Conservation (phyloP, 495 filamentous ascomycete species). For the Pseudotulostoma volvatum region DNA sequence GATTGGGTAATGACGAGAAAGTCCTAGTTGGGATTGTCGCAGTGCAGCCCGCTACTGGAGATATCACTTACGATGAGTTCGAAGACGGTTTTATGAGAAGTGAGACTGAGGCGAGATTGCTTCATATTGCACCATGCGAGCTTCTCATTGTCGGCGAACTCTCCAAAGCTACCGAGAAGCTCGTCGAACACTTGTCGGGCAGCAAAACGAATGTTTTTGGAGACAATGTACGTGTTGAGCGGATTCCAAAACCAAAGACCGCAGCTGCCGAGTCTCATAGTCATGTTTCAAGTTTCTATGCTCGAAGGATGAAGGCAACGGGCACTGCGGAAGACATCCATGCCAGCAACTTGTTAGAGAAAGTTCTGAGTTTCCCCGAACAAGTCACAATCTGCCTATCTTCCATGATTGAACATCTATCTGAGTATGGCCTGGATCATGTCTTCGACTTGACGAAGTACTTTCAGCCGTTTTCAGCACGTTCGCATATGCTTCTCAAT, state of each 20-base stretch:
- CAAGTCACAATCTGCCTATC: slow-evolving; percentile 84
- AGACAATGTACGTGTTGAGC: slow-evolving; percentile 71
- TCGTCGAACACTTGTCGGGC: slow-evolving; percentile 76
- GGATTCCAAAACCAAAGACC: slow-evolving; percentile 59
- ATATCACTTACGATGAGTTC: slow-evolving; percentile 92
- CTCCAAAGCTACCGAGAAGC: slow-evolving; percentile 84
- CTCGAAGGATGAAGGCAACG: slow-evolving; percentile 59
- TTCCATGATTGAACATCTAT: slow-evolving; percentile 89
- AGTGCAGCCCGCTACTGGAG: slow-evolving; percentile 88
- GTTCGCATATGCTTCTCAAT: slow-evolving; percentile 92
- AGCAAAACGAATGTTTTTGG: slow-evolving; percentile 88
- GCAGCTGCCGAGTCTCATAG: slow-evolving; percentile 71
- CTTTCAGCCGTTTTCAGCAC: slow-evolving; percentile 88
- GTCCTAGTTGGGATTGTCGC: slow-evolving; percentile 86
- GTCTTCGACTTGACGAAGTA: slow-evolving; percentile 95
- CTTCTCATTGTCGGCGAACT: slow-evolving; percentile 89
- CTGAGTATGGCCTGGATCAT: slow-evolving; percentile 87
- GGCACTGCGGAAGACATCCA: slow-evolving; percentile 28
- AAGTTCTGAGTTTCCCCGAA: slow-evolving; percentile 71
- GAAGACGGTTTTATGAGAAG: slow-evolving; percentile 97
- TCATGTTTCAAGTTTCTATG: slow-evolving; percentile 89
- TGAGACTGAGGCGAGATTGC: slow-evolving; percentile 82
- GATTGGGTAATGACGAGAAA: slow-evolving; percentile 80
- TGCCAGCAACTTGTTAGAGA: slow-evolving; percentile 53
- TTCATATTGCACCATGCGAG: slow-evolving; percentile 94